Conservation (phyloP, 2,329 filamentous ascomycete genomes). For the Stachybotrys chlorohalonatus region DNA sequence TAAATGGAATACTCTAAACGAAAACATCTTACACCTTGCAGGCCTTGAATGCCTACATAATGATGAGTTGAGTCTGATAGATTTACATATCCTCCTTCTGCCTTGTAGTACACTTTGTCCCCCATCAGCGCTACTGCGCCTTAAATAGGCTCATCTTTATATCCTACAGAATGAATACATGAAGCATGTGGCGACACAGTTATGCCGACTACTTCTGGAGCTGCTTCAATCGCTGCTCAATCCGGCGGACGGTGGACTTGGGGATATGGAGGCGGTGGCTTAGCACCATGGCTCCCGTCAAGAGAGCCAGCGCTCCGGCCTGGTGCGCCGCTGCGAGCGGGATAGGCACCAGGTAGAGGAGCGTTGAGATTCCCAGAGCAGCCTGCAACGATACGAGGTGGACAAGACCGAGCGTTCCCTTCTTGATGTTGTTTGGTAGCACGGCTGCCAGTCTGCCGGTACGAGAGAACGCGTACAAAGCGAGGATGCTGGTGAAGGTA, state of each 20-base stretch:
- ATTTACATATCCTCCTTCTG: not conserved
- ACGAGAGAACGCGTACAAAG: conserved; percentile 73
- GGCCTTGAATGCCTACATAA: not conserved
- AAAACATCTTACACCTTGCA: not conserved
- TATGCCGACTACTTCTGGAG: not conserved
- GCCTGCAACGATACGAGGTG: conserved; percentile 79
- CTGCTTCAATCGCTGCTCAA: conserved; percentile 39
- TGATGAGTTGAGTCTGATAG: not conserved
- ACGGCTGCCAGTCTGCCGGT: conserved; percentile 47
- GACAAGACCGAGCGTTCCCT: conserved; percentile 69
- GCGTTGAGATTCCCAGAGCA: conserved; percentile 75
- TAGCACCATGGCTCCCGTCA: conserved; percentile 74
- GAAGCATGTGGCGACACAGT: not conserved
- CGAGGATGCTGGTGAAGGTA: conserved; percentile 73
- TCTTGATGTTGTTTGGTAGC: conserved; percentile 55
- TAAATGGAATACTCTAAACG: not conserved
- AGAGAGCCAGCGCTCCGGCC: conserved; percentile 74
- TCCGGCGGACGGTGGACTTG: conserved; percentile 49
- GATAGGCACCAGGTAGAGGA: conserved; percentile 89
- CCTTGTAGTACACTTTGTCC: not conserved
- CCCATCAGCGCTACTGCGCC: not conserved
- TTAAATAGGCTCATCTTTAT: too few species aligned
- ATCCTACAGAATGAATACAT: too few species aligned
- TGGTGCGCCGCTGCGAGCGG: conserved; percentile 86
- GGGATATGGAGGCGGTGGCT: conserved; percentile 72